phyloP scores from a whole-genome alignment of 1,284 basidiomycete species.

The Leccinum proliferum region DNA sequence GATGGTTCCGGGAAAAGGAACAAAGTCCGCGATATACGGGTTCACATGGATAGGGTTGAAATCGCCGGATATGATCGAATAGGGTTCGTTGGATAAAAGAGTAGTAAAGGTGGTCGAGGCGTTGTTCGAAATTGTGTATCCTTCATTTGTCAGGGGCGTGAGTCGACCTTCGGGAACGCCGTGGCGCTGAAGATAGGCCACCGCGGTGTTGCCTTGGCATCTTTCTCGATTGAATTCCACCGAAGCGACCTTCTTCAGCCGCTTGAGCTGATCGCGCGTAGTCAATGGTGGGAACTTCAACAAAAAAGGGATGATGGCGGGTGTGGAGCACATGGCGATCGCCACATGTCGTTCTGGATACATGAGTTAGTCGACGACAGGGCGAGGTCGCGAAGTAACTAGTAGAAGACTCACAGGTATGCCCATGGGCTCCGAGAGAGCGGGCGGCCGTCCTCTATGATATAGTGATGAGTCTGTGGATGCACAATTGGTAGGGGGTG shows the following conservation, averaged over 20 bases:
- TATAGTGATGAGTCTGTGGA: too few relatives aligned
- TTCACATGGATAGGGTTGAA: conserved; percentile 99
- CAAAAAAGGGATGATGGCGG: too few relatives aligned
- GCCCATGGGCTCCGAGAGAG: too few relatives aligned
- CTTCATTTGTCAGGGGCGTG: conserved; percentile 77
- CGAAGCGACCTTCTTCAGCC: conserved; percentile 82
- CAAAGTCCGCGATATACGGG: conserved; percentile 96
- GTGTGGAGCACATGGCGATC: too few relatives aligned
- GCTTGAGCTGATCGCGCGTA: conserved; percentile 59
- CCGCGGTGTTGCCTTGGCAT: conserved; percentile 89
- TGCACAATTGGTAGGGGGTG: too few relatives aligned
- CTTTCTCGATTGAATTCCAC: conserved; percentile 86
- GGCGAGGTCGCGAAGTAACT: too few relatives aligned
- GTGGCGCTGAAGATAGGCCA: conserved; percentile 90
- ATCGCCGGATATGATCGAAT: conserved; percentile 95
- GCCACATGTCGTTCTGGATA: too few relatives aligned
- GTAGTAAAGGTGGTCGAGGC: conserved; percentile 63
- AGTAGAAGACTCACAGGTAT: too few relatives aligned
- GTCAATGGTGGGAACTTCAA: too few relatives aligned
- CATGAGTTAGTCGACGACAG: too few relatives aligned
- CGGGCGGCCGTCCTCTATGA: too few relatives aligned
- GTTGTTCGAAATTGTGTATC: conserved; percentile 73
- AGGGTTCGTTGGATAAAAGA: conserved; percentile 89
- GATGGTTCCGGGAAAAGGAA: conserved; percentile 92
- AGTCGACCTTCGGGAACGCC: conserved; percentile 76